Evolutionary conservation across 2,329 filamentous ascomycete genomes (phyloP).

Genomic region (Verticillium alfalfae): DNA sequence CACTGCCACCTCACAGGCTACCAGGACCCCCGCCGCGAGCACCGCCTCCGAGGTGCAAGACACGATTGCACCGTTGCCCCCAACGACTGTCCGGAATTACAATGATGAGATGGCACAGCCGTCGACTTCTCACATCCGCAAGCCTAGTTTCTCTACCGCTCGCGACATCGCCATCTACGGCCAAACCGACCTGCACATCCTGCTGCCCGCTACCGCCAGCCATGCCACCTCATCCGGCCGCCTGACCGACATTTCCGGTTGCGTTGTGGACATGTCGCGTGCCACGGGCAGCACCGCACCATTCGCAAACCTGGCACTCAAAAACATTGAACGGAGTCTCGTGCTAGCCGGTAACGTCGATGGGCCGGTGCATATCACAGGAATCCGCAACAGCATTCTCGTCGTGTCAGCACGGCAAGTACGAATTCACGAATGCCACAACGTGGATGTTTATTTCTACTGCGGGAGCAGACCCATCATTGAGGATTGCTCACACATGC

Average conservation of each 20-base stretch:
- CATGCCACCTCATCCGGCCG: slow-evolving; percentile 69
- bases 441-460: slow-evolving; percentile 79
- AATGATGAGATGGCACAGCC: slow-evolving; percentile 48
- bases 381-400: slow-evolving; percentile 64
- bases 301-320: slow-evolving; percentile 65
- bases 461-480: slow-evolving; percentile 86
- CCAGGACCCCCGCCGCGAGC: neutral
- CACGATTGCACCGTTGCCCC: slow-evolving; percentile 29
- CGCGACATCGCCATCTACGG: slow-evolving; percentile 59
- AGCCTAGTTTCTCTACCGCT: slow-evolving; percentile 58
- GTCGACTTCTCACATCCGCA: slow-evolving; percentile 38
- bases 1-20: slow-evolving; percentile 4
- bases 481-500: slow-evolving; percentile 74
- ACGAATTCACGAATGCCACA: slow-evolving; percentile 79
- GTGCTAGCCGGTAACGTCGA: slow-evolving; percentile 73
- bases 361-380: slow-evolving; percentile 80
- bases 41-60: slow-evolving; percentile 22
- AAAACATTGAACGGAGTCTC: slow-evolving; percentile 63
- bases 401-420: slow-evolving; percentile 82
- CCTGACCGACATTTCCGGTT: slow-evolving; percentile 62
- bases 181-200: slow-evolving; percentile 67
- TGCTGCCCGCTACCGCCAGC: slow-evolving; percentile 66
- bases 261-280: slow-evolving; percentile 75
- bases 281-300: slow-evolving; percentile 51
- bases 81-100: slow-evolving; percentile 40